These are phyloP conservation scores for Lagenidium sp. DNA, from an alignment of 352 stramenopile genomes.

Conservation along the genomic window DNA sequence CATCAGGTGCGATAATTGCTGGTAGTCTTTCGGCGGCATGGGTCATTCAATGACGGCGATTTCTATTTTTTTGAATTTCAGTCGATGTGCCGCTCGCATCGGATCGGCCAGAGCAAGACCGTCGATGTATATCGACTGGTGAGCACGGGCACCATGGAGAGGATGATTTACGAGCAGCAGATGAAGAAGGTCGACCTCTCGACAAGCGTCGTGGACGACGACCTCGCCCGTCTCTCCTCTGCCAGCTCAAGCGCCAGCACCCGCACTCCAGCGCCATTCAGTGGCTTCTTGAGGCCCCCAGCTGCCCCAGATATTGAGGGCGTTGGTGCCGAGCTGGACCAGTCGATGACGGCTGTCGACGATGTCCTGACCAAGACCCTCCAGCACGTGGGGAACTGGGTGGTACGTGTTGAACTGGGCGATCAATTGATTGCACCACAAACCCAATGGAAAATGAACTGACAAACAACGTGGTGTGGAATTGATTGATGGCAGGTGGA, in stretches of 20 bases:
- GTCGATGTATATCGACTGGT: conserved; percentile 92
- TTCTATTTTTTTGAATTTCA: too few species aligned
- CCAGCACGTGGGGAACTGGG: conserved; percentile 39
- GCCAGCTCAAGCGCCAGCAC: conserved; percentile 1
- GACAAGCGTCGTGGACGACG: conserved; percentile 61
- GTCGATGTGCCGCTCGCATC: conserved; percentile 90
- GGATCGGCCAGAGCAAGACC: conserved; percentile 83
- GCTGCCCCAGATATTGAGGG: conserved; percentile 18
- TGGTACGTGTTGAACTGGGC: too few species aligned
- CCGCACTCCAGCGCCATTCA: conserved; percentile 18
- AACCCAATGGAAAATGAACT: too few species aligned
- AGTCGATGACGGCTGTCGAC: conserved; percentile 31
- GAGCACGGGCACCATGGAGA: conserved; percentile 88
- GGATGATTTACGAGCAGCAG: conserved; percentile 89
- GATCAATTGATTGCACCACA: too few species aligned
- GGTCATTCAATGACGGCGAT: too few species aligned
- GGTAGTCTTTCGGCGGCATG: too few species aligned
- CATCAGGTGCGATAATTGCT: conserved; percentile 70
- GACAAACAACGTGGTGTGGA: too few species aligned
- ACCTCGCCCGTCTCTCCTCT: not conserved
- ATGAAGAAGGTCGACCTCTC: conserved; percentile 82
- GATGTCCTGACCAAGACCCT: conserved; percentile 51
- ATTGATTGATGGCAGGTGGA: conserved; percentile 28
- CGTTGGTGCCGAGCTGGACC: conserved; percentile 19
- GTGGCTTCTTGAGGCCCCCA: conserved; percentile 52